These are phyloP conservation scores for Cenchrus americanus DNA, from an alignment of 176 grass and related monocot genomes.

Conservation along the genomic window DNA sequence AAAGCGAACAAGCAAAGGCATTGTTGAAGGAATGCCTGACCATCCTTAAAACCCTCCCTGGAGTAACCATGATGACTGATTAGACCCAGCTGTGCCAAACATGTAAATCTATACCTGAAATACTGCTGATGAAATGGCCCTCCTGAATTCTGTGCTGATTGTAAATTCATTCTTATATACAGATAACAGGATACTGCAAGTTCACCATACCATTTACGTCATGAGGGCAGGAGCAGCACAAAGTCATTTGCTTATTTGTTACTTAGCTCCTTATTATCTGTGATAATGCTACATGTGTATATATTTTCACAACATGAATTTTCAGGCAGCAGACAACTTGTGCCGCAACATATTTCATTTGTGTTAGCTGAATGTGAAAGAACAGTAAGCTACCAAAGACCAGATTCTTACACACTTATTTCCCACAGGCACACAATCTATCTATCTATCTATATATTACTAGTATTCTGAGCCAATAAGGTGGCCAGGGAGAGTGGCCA, in stretches of 20 bases:
- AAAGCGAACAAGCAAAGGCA: conserved; percentile 85
- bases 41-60: conserved; percentile 52
- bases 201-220: not conserved
- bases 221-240: not conserved
- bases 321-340: not conserved
- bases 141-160: not conserved
- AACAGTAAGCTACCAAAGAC: not conserved
- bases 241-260: not conserved
- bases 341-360: not conserved
- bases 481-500: too few species aligned
- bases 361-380: not conserved
- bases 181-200: not conserved
- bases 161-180: conserved; percentile 30
- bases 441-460: too few species aligned
- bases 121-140: not conserved
- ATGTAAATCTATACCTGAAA: conserved; percentile 19
- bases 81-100: conserved; percentile 6
- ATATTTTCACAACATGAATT: not conserved
- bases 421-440: not conserved
- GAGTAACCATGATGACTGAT: conserved; percentile 33
- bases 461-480: too few species aligned
- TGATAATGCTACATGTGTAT: not conserved
- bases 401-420: too few species aligned
- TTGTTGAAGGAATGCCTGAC: conserved; percentile 64
- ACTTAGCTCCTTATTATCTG: not conserved